These are phyloP conservation scores for Mortierella sp. DNA, from an alignment of 371 early-diverging fungal genomes.

Conservation along the genomic window DNA sequence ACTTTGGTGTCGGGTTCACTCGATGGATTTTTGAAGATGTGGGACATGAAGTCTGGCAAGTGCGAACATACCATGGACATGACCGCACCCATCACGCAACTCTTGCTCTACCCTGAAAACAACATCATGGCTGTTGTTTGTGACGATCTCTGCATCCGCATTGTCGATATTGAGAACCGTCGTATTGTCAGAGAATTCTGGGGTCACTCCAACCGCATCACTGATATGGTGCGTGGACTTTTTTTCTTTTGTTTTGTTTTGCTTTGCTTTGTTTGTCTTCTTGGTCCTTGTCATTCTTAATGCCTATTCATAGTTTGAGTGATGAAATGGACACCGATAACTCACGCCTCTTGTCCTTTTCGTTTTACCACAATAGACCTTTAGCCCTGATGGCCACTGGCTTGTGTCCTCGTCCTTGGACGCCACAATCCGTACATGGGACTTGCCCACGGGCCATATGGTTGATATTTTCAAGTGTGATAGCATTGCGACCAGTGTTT, in stretches of 20 bases:
- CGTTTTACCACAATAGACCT: conserved; percentile 60
- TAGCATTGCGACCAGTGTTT: conserved; percentile 81
- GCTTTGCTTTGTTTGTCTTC: conserved; percentile 2
- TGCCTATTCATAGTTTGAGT: conserved; percentile 18
- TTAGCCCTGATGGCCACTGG: conserved; percentile 95
- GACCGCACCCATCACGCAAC: conserved; percentile 72
- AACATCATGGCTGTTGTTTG: conserved; percentile 83
- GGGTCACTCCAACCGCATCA: conserved; percentile 89
- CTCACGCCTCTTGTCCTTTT: neutral
- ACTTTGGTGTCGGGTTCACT: conserved; percentile 80
- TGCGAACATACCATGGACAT: conserved; percentile 74
- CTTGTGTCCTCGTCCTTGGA: conserved; percentile 87
- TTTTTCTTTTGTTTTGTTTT: neutral
- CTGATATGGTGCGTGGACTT: conserved; percentile 75
- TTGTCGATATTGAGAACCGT: conserved; percentile 86
- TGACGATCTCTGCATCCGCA: conserved; percentile 87
- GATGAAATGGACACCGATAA: neutral
- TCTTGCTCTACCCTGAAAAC: conserved; percentile 77
- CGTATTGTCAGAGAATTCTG: conserved; percentile 88
- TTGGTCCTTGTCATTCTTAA: conserved; percentile 2
- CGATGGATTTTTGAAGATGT: conserved; percentile 85
- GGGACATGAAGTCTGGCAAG: conserved; percentile 80
- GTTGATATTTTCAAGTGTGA: conserved; percentile 86
- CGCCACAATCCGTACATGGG: conserved; percentile 93
- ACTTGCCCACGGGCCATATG: conserved; percentile 90